These are phyloP conservation scores for Termitomyces sp. DNA, from an alignment of 768 basidiomycete genomes.

Conservation along the genomic window DNA sequence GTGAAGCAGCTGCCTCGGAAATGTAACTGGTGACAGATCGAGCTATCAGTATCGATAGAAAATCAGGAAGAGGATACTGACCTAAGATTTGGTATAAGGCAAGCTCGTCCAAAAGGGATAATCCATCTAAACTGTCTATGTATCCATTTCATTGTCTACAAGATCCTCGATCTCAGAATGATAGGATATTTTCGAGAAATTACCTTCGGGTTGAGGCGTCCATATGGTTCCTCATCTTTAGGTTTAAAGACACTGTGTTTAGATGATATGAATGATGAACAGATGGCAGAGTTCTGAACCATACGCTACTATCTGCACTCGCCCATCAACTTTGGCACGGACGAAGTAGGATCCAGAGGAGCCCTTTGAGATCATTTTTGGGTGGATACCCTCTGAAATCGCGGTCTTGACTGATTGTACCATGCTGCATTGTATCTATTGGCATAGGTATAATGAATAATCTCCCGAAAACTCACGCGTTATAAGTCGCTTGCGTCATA, in stretches of 20 bases:
- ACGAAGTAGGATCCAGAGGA: constrained; percentile 92
- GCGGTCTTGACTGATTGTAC: constrained; percentile 63
- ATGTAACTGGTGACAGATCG: constrained; percentile 56
- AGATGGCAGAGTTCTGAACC: constrained; percentile 20
- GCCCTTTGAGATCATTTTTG: constrained; percentile 87
- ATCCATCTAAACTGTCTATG: constrained; percentile 87
- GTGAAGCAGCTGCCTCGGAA: constrained; percentile 83
- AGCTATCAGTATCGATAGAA: not conserved
- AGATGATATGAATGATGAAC: not conserved
- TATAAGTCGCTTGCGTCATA: constrained; percentile 71
- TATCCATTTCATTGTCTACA: constrained; percentile 82
- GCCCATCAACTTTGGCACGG: constrained; percentile 72
- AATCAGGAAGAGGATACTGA: constrained; percentile 19
- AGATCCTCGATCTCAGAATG: not conserved
- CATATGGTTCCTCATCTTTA: constrained; percentile 88
- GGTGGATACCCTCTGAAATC: constrained; percentile 75
- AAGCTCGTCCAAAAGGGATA: constrained; percentile 85
- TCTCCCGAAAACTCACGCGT: constrained; percentile 42
- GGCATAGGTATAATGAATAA: not conserved
- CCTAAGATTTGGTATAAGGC: constrained; percentile 88
- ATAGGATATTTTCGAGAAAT: not conserved
- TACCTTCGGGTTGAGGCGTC: constrained; percentile 82
- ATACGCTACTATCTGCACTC: constrained; percentile 77
- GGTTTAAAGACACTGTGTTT: constrained; percentile 79
- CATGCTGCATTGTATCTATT: constrained; percentile 34